Base-by-base conservation (phyloP, 805 yeast genomes). In the Clavispora santaluciae region DNA sequence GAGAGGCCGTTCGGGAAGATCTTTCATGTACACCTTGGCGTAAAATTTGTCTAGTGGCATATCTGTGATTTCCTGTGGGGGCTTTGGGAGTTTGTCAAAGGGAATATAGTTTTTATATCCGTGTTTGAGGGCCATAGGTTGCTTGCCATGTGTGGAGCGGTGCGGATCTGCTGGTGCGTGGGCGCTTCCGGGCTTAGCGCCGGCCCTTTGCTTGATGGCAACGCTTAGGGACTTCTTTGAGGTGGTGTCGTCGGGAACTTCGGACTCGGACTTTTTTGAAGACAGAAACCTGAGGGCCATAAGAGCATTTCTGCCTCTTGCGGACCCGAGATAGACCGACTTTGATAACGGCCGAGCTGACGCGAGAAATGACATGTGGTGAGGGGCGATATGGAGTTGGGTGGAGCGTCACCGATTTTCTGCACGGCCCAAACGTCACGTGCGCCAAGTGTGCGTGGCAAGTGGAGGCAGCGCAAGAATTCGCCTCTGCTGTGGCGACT, bases 61-160 rank as follows among this genome's bases (percentile, higher is more conserved):
- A n/a, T 48, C 39, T 23, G 37, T 44, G 38, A 45, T 28, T 22
- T 48, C 50, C 21, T 22, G 50, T 46, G 26, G 68, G 57, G 33
- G 60, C 52, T 46, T 55, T 16, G 72, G 72, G 41, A 66, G 64
- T 35, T 60, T 49, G 39, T 53, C 48, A 22, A 63, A 59, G 1
- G 68, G 56, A 16, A 66, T 47, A 42, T 51, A 63, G 22, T 53
- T 41, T 15, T 28, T 28, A n/a, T 5, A 6, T 4, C 10, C 35
- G 22, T 26, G 25, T 20, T 43, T 33, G 25, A 39, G 25, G 31
- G 41, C 26, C 29, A 26, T 26, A 23, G 31, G 31, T 41, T 24
- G 17, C 36, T 42, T 33, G 39, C 31, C 30, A 43, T 17, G n/a
- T 37, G 22, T 34, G 40, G 25, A 18, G 25, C 38, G 15, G n/a